Conservation (phyloP, 2,329 filamentous ascomycete species). For the Fusarium sarcochroum region DNA sequence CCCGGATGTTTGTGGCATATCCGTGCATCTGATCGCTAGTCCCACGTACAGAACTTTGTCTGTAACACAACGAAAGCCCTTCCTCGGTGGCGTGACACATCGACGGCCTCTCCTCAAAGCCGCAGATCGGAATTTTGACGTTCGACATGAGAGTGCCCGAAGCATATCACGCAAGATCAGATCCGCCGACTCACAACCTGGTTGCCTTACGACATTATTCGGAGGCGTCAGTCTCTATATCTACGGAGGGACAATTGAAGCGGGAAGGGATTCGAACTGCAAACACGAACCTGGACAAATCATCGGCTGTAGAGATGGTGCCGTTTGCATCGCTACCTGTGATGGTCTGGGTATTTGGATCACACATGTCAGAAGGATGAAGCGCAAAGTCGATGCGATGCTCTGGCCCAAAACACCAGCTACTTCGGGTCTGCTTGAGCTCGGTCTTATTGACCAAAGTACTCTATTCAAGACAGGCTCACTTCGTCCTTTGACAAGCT, state of each 20-base stretch:
- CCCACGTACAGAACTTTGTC: conserved; percentile 1
- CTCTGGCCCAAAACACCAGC: conserved; percentile 38
- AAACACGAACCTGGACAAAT: conserved; percentile 1
- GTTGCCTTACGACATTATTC: conserved; percentile 23
- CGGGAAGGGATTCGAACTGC: background rate
- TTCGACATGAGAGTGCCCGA: conserved; percentile 9
- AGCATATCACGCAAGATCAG: conserved; percentile 34
- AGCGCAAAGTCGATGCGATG: conserved; percentile 33
- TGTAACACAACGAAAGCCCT: conserved; percentile 17
- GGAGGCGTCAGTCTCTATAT: conserved; percentile 25
- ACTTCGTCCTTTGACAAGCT: background rate
- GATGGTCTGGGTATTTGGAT: conserved; percentile 33
- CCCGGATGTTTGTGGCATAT: background rate
- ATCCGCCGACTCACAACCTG: conserved; percentile 35
- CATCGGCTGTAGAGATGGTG: background rate
- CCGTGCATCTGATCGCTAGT: conserved; percentile 6
- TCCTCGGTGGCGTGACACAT: conserved; percentile 12
- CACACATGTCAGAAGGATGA: conserved; percentile 28
- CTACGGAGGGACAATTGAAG: conserved; percentile 25
- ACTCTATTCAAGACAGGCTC: background rate
- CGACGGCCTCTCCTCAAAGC: conserved; percentile 26
- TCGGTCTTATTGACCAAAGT: background rate
- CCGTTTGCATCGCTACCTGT: conserved; percentile 26
- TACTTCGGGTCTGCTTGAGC: conserved; percentile 11
- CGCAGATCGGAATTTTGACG: conserved; percentile 20